These are phyloP conservation scores for Rhododendron mucronatum DNA, from an alignment of 148 eudicot species.

Conservation along the genomic window DNA sequence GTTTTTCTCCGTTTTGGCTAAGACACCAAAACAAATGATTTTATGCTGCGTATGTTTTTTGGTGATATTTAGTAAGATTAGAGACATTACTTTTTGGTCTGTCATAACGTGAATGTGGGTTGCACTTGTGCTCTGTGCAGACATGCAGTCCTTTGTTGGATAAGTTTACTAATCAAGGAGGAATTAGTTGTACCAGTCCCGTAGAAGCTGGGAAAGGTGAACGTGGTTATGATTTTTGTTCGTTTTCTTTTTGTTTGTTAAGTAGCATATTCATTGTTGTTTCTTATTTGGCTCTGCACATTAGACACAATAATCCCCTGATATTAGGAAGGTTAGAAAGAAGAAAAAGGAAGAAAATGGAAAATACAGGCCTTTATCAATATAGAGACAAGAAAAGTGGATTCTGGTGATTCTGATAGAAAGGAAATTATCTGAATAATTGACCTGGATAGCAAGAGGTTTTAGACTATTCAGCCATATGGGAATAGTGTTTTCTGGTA, in stretches of 20 bases:
- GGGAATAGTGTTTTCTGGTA: not conserved
- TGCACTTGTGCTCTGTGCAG: slow-evolving; percentile 28
- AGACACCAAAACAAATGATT: not conserved
- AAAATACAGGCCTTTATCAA: not conserved
- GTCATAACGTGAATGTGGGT: not conserved
- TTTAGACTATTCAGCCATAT: not conserved
- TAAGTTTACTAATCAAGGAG: slow-evolving; percentile 59
- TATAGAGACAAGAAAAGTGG: not conserved
- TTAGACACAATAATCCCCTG: not conserved
- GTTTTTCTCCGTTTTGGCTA: not conserved
- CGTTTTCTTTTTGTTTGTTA: too few relatives aligned
- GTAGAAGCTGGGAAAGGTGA: slow-evolving; percentile 64
- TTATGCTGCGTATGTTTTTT: not conserved
- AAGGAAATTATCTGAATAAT: not conserved
- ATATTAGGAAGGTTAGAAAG: not conserved
- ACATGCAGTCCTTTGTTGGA: slow-evolving; percentile 33
- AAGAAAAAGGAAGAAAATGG: not conserved
- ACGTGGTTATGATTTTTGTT: not conserved
- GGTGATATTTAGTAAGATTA: not conserved
- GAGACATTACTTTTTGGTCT: not conserved
- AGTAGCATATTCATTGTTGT: not conserved
- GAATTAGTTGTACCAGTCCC: slow-evolving; percentile 43
- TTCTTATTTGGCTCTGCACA: not conserved
- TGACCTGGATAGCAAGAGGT: not conserved
- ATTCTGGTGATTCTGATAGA: not conserved